phyloP scores from a whole-genome alignment of 768 basidiomycete genomes.

The Hortiboletus campestris region DNA sequence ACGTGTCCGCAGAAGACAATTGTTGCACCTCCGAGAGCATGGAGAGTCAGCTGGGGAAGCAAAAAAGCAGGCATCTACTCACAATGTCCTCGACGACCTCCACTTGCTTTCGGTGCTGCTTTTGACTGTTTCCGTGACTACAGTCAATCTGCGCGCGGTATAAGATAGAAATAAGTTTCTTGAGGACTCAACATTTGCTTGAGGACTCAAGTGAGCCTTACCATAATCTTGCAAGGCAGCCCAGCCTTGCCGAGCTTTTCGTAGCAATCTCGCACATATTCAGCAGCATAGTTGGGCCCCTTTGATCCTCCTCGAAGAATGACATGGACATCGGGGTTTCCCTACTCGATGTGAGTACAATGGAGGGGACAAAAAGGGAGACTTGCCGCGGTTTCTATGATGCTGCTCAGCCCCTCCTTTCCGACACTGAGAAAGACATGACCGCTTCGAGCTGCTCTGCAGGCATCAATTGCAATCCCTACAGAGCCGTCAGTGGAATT shows the following conservation, averaged over 20 bases:
- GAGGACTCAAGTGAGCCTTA: conserved; percentile 32
- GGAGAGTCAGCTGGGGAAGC: conserved; percentile 11
- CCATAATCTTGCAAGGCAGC: conserved; percentile 83
- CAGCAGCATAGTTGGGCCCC: conserved; percentile 85
- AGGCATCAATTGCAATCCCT: conserved; percentile 91
- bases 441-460: conserved; percentile 83
- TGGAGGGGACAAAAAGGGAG: neutral
- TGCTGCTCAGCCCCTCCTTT: conserved; percentile 92
- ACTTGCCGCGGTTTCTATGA: conserved; percentile 87
- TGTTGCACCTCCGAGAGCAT: conserved; percentile 56
- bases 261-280: conserved; percentile 74
- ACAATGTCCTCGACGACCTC: conserved; percentile 91
- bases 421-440: conserved; percentile 98
- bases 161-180: neutral
- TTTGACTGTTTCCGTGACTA: conserved; percentile 93
- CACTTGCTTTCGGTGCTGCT: conserved; percentile 86
- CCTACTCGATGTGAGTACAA: conserved; percentile 44
- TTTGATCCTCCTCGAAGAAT: conserved; percentile 89
- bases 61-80: conserved; percentile 25
- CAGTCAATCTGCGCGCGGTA: conserved; percentile 72
- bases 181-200: neutral
- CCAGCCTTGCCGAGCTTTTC: conserved; percentile 78
- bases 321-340: conserved; percentile 88
- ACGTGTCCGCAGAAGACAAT: conserved; percentile 69
- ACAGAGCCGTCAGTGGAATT: conserved; percentile 95